Evolutionary conservation across 2,329 filamentous ascomycete species (phyloP).

Genomic region (Eutypella sp.): DNA sequence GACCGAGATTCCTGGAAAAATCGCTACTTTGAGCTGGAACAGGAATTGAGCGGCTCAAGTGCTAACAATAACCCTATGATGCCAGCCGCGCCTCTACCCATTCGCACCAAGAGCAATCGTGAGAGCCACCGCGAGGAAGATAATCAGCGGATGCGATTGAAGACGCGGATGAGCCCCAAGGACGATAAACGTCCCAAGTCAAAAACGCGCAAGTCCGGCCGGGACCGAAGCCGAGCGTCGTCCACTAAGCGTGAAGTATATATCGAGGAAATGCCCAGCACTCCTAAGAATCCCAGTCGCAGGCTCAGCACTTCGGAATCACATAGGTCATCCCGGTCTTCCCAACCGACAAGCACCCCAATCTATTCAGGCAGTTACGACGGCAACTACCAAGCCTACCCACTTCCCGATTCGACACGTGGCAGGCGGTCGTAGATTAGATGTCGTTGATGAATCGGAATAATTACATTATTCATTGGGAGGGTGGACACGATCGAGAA

Average conservation of each 20-base stretch:
- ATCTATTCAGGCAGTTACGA: no score
- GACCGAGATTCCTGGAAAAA: conserved; percentile 3
- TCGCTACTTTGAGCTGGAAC: conserved; percentile 6
- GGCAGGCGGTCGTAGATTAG: background rate
- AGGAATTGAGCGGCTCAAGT: conserved; percentile 4
- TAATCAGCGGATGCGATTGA: conserved; percentile 7
- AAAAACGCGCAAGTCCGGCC: conserved; percentile 7
- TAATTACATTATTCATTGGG: background rate
- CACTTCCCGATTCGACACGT: background rate
- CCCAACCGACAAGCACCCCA: no score
- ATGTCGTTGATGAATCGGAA: background rate
- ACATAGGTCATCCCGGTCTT: conserved; percentile 7
- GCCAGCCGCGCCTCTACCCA: conserved; percentile 2
- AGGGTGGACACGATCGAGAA: background rate
- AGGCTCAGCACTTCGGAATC: conserved; percentile 1
- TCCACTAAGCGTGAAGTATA: conserved; percentile 12
- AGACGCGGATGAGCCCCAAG: conserved; percentile 6
- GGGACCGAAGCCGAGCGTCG: conserved; percentile 8
- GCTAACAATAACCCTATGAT: conserved; percentile 4
- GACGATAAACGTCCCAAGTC: conserved; percentile 8
- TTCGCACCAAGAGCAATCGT: conserved; percentile 11
- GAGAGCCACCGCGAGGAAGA: conserved; percentile 6
- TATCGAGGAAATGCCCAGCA: conserved; percentile 16
- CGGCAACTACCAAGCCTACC: background rate
- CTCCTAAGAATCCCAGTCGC: background rate